Evolutionary conservation across 768 basidiomycete genomes (phyloP), one percentile per base, ranked within the genome.

Genomic region (Termitomyces sp.): DNA sequence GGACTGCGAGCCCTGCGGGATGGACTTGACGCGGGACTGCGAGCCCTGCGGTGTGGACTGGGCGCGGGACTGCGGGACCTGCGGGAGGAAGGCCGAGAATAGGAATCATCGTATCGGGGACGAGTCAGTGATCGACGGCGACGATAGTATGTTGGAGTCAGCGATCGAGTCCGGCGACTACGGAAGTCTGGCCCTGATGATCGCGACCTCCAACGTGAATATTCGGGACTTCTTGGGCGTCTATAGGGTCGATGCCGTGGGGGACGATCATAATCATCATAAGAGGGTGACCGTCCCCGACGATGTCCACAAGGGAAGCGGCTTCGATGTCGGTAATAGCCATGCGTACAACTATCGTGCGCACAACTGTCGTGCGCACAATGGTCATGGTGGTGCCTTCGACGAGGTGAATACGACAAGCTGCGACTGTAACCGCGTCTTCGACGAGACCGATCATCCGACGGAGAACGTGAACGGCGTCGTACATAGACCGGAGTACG

Each of bases 311-410:
- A 34, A 25, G 59, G 51, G 25, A 45, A 40, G 23, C 55, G 51
- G 21, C 58, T 52, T 23, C 63, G 63, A 3, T 54, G 60, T 25
- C 53, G 52, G 23, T 53, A 5, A 19, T 19, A 19, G 30, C 19
- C 53, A 41, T 28, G 52, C 25, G 3, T 10, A 19, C 52, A 23
- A 8, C 42, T 12, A 45, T 43, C 43, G 28, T 28, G 52, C 25
- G 10, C 40, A 19, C 52, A 23, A 21, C 12, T 19, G 32, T n/a
- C 30, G 17, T 37, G 54, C 10, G 6, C 17, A 41, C 44, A 30
- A 1, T 25, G 10, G 16, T 39, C 37, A 5, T 47, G 46, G 7
- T 14, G 49, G 14, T 4, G n/a, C 44, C 54, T 44, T 27, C 35
- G 46, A 2, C 9, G 37, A 34, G 54, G 54, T 6, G 54, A 48